Evolutionary conservation across 1,284 basidiomycete genomes (phyloP).

Genomic region (Pterulicium gracile): DNA sequence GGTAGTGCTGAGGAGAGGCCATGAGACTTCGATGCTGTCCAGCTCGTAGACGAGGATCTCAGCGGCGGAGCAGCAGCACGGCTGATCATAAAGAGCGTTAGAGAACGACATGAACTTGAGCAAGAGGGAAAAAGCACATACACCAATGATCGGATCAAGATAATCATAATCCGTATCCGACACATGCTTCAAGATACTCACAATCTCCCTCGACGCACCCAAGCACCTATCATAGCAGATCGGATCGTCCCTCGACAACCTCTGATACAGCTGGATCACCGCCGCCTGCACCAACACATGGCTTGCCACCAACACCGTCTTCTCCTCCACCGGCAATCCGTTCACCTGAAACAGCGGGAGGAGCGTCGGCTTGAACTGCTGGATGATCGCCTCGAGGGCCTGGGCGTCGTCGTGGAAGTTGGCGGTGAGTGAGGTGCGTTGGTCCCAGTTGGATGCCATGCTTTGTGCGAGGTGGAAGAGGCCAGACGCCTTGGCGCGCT

Average conservation of each 20-base stretch:
- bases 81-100: conserved; percentile 25
- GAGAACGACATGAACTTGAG: conserved; percentile 1
- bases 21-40: conserved; percentile 42
- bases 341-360: conserved; percentile 56
- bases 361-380: conserved; percentile 48
- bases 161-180: conserved; percentile 53
- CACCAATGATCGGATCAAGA: conserved; percentile 65
- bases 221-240: conserved; percentile 55
- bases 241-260: conserved; percentile 47
- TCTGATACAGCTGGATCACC: conserved; percentile 55
- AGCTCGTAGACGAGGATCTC: conserved; percentile 57
- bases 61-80: conserved; percentile 59
- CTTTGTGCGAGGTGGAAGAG: conserved; percentile 57
- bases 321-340: conserved; percentile 43
- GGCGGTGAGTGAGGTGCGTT: conserved; percentile 11
- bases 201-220: conserved; percentile 45
- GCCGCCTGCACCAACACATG: conserved; percentile 60
- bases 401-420: conserved; percentile 43
- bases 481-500: conserved; percentile 66
- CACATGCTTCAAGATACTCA: conserved; percentile 48
- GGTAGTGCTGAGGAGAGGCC: conserved; percentile 44
- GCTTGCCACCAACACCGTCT: conserved; percentile 43
- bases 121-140: conserved; percentile 24
- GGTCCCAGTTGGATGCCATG: conserved; percentile 47
- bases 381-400: conserved; percentile 48